Base-by-base conservation (phyloP, 345 rosid genomes). In the Nephelium lappaceum region DNA sequence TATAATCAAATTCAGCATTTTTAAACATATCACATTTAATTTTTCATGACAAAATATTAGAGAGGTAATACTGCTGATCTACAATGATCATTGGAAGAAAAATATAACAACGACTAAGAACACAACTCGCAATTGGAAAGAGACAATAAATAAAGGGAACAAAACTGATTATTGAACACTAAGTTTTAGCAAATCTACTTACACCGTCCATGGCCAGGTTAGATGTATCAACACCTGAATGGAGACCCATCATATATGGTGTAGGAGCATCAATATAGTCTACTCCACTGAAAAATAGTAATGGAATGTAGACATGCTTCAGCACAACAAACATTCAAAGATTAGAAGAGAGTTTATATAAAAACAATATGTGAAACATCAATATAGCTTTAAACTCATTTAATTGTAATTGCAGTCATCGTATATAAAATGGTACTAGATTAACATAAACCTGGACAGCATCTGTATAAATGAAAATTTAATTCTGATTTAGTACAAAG, bases 281-380 rank as follows among this genome's bases (percentile, higher is more conserved):
- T 23, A 94, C 99, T 91, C 99, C 99, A 93, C 97, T 94, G 92
- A 93, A 97, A 93, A 97, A 97, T 81, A 97, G 98, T 82, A 93
- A 92, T 67, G 99, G 99, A 91, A 94, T 97, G 96, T 97, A 92
- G 89, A 94, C 99, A 81, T 97, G 99, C 99, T 97, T 89, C 97
- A 88, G 86, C 83, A 86, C 83, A 86, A 86, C 83, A 91, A 94
- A 79, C 81, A 89, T 82, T 75, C 77, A 87, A 83, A 64, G 69
- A 89, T 89, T 85, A 92, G 92, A 83, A 77, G 55, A 76, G 58
- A 63, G 75, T 39, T 31, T 24, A 61, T 18, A 1, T 49, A 69
- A 77, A 19, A 76, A 79, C 57, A 74, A 65, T 74, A 68, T 39
- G 53, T 71, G 79, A 24, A 65, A 31, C 43, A 78, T 24, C 19